These are phyloP conservation scores for Verticillium isaacii DNA, from an alignment of 2,329 filamentous ascomycete species.

Conservation along the genomic window DNA sequence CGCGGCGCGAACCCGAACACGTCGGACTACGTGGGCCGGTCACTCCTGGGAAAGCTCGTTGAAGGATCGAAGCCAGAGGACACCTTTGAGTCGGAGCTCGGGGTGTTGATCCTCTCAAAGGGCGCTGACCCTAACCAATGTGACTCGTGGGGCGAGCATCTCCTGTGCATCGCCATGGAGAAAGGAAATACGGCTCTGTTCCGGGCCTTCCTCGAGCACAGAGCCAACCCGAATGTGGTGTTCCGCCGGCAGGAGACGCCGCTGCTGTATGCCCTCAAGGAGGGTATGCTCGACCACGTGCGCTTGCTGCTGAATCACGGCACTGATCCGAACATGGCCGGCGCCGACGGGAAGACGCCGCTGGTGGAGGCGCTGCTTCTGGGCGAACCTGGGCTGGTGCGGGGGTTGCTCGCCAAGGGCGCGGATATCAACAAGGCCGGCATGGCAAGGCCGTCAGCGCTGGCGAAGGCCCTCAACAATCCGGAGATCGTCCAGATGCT, in stretches of 20 bases:
- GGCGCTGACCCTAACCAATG: slow-evolving; percentile 12
- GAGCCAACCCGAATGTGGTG: slow-evolving; percentile 11
- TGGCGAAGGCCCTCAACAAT: slow-evolving; percentile 5
- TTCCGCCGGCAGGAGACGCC: slow-evolving; percentile 15
- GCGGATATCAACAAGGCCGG: slow-evolving; percentile 13
- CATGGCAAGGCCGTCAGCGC: slow-evolving; percentile 4
- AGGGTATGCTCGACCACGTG: slow-evolving; percentile 15
- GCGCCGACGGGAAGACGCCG: slow-evolving; percentile 8
- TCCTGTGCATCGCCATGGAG: slow-evolving; percentile 12
- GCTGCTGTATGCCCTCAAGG: slow-evolving; percentile 24
- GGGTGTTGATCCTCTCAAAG: slow-evolving; percentile 1
- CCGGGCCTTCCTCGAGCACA: slow-evolving; percentile 9
- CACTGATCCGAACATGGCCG: slow-evolving; percentile 23
- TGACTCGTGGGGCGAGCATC: slow-evolving; percentile 20
- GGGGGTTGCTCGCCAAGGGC: slow-evolving; percentile 9
- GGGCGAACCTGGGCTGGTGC: slow-evolving; percentile 3
- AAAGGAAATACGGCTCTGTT: slow-evolving; percentile 9
- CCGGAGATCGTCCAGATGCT: slow-evolving; percentile 6
- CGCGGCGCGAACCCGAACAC: slow-evolving; percentile 15
- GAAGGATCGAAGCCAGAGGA: slow-evolving; percentile 4
- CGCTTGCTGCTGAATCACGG: slow-evolving; percentile 23
- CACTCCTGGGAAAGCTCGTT: neutral
- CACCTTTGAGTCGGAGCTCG: slow-evolving; percentile 6
- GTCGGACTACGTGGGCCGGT: neutral
- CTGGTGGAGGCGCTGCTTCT: slow-evolving; percentile 19